phyloP scores from a whole-genome alignment of 2,329 filamentous ascomycete genomes.

The Aquanectria penicillioides region DNA sequence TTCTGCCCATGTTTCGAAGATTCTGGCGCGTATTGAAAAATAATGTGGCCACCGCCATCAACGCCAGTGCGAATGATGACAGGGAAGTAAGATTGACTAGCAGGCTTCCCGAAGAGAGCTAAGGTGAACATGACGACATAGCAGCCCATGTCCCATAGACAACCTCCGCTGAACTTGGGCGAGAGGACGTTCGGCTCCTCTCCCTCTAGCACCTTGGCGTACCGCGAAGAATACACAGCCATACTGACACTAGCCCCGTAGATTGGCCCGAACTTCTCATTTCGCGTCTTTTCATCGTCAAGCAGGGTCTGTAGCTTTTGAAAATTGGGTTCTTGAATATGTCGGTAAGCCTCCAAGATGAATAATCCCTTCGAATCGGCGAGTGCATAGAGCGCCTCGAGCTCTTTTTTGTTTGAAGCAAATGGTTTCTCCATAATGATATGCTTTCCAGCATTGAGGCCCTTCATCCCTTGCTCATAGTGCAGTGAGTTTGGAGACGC shows the following conservation, averaged over 20 bases:
- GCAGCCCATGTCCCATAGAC: conserved; percentile 34
- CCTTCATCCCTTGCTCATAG: conserved; percentile 25
- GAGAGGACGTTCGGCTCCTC: conserved; percentile 30
- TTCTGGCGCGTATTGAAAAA: conserved; percentile 24
- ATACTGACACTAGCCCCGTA: conserved; percentile 29
- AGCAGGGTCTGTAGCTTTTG: conserved; percentile 24
- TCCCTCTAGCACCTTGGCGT: conserved; percentile 14
- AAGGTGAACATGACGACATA: conserved; percentile 32
- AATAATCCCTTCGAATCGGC: conserved; percentile 27
- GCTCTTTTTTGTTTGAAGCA: conserved; percentile 26
- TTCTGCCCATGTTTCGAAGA: conserved; percentile 23
- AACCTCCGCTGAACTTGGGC: conserved; percentile 28
- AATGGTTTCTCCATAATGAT: conserved; percentile 35
- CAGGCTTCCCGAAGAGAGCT: conserved; percentile 26
- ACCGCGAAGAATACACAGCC: conserved; percentile 25
- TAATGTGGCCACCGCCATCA: conserved; percentile 23
- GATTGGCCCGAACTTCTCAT: conserved; percentile 21
- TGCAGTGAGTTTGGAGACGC: conserved; percentile 34
- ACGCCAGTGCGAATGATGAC: conserved; percentile 18
- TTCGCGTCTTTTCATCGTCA: conserved; percentile 24
- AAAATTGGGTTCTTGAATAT: conserved; percentile 36
- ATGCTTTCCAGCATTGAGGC: conserved; percentile 23
- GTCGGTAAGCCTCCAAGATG: conserved; percentile 30
- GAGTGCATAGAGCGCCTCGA: conserved; percentile 22
- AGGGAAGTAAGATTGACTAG: conserved; percentile 22